Conservation (phyloP, 169 alveolate species). For the Plasmodium vinckei region DNA sequence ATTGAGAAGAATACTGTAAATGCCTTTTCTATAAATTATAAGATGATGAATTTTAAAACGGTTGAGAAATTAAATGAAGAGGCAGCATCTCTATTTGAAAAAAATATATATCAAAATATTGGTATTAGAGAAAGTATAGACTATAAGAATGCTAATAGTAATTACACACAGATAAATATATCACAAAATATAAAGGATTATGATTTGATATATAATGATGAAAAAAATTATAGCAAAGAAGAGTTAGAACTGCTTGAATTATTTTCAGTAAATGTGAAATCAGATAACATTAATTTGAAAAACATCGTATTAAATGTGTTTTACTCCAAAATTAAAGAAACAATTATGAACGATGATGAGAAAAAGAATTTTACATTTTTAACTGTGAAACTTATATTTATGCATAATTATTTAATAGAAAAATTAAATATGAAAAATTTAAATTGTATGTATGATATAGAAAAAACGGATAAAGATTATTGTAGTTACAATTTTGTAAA, state of each 20-base stretch:
- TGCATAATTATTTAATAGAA: slow-evolving; percentile 74
- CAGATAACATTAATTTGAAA: slow-evolving; percentile 19
- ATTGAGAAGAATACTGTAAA: slow-evolving; percentile 65
- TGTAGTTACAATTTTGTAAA: slow-evolving; percentile 10
- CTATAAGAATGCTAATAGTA: neutral
- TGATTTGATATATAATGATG: slow-evolving; percentile 43
- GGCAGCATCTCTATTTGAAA: slow-evolving; percentile 20
- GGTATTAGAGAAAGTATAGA: neutral
- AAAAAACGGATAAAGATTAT: neutral
- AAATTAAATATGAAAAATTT: slow-evolving; percentile 65
- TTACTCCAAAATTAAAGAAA: slow-evolving; percentile 16
- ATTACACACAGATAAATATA: neutral
- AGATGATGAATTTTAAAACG: slow-evolving; percentile 32
- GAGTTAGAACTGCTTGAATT: slow-evolving; percentile 13
- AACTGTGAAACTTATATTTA: slow-evolving; percentile 35
- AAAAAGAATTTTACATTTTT: slow-evolving; percentile 12
- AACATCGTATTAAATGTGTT: slow-evolving; percentile 32
- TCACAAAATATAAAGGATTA: slow-evolving; percentile 44
- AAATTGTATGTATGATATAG: slow-evolving; percentile 19
- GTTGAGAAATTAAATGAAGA: slow-evolving; percentile 32
- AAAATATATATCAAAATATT: neutral
- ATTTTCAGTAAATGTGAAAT: slow-evolving; percentile 6
- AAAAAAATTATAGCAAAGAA: slow-evolving; percentile 17
- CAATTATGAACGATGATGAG: neutral
- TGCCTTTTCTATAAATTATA: slow-evolving; percentile 68